Percentiles rank a stretch among this genome's conserved stretches.
Conservation (phyloP, 257 asterid species). For the Solanum acaule region DNA sequence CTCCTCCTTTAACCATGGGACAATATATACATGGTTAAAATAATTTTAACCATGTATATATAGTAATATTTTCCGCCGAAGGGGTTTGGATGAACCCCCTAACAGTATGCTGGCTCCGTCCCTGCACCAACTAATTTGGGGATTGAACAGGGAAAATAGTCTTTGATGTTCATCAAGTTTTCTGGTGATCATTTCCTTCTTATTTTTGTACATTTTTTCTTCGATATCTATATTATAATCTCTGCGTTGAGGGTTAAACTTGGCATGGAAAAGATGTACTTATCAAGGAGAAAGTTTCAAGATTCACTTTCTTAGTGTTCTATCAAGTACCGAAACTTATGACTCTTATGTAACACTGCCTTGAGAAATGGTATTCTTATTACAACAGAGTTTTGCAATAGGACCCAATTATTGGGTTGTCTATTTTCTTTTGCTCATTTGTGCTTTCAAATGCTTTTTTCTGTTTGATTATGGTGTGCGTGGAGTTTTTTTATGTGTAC, state of each 20-base stretch:
- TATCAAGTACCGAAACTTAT: neutral
- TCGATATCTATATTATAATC: neutral
- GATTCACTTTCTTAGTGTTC: neutral
- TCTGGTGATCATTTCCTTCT: neutral
- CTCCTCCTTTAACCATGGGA: too few species aligned
- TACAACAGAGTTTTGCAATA: neutral
- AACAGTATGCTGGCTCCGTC: too few species aligned
- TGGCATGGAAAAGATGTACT: neutral
- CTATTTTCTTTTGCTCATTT: neutral
- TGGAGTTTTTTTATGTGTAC: neutral
- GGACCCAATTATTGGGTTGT: neutral
- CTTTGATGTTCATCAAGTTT: neutral
- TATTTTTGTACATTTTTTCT: neutral
- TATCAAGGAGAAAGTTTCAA: neutral
- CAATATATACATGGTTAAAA: too few species aligned
- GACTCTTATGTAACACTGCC: neutral
- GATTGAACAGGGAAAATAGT: neutral
- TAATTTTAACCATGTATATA: too few species aligned
- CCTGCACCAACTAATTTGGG: neutral
- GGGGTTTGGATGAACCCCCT: too few species aligned
- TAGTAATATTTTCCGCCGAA: too few species aligned
- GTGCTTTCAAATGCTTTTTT: neutral
- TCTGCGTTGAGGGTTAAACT: neutral
- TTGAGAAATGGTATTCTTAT: neutral
- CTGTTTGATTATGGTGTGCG: neutral